Evolutionary conservation across 140 eudicot genomes (phyloP), one percentile per base, ranked within the genome.

Genomic region (Cichorium intybus): DNA sequence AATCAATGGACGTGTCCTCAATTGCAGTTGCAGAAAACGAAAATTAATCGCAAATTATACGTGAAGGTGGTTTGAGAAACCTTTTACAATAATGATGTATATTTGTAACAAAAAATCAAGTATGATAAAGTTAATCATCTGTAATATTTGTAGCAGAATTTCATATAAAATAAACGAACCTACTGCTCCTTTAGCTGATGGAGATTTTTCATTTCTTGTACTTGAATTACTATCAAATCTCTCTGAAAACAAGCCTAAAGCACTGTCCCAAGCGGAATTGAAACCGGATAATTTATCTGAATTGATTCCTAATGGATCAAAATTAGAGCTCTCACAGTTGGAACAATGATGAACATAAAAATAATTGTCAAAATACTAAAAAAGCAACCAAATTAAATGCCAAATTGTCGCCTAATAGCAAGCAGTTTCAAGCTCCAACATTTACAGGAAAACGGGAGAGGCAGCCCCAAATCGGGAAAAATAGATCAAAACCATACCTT

Each of bases 1-100:
- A 67, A 77, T 94, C 99, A 43, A 94, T 89, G 64, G 95, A 81
- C 22, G 95, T 94, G 75, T 94, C 97, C 77, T 94, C 99, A 70
- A 94, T 94, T 52, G 99, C 88, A 89, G 99, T 97, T 94, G 95
- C 66, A 45, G 74, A 73, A 31, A 37, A 51, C 28, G 23, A 66
- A n/a, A 63, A 51, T 73, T 68, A 59, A 50, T 49, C 7, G 70
- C 39, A 71, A 77, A 73, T 77, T 69, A 80, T 5, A 20, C n/a
- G n/a, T n/a, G n/a, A n/a, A n/a, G n/a, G n/a, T n/a, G n/a, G n/a
- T n/a, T n/a, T n/a, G n/a, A n/a, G n/a, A n/a, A n/a, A n/a, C n/a
- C n/a, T n/a, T n/a, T n/a, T n/a, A n/a, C 10, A 41, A 35, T 31
- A 20, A 53, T 10, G 21, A 56, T 45, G 29, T 37, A 5, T 37